Evolutionary conservation across 208 protist genomes (phyloP).

Genomic region (Trypanosoma grayi): DNA sequence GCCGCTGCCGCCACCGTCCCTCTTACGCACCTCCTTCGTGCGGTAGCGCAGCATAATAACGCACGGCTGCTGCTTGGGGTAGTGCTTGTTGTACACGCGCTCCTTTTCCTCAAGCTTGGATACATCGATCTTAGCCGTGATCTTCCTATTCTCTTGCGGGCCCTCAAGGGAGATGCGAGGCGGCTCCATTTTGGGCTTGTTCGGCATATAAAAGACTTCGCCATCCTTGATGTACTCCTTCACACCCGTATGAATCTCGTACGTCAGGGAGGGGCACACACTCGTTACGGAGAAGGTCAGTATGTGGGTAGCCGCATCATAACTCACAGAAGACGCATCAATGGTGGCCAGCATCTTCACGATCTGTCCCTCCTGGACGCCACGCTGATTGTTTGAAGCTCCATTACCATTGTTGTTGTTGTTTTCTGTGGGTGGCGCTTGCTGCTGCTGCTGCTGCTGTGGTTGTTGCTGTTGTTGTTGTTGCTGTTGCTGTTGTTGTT

Average conservation of each 20-base stretch:
- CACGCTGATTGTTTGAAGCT: constrained; percentile 24
- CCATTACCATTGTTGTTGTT: constrained; percentile 13
- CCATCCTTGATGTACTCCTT: constrained; percentile 78
- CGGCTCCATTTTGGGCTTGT: constrained; percentile 89
- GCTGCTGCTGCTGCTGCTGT: constrained; percentile 19
- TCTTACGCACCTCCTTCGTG: constrained; percentile 61
- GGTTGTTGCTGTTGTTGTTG: constrained; percentile 20
- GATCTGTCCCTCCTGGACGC: constrained; percentile 89
- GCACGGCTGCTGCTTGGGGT: constrained; percentile 90
- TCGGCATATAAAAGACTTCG: constrained; percentile 79
- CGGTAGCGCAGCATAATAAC: constrained; percentile 87
- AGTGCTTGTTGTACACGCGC: constrained; percentile 84
- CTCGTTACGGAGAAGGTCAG: constrained; percentile 82
- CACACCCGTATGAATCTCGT: constrained; percentile 91
- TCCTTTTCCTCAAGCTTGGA: constrained; percentile 79
- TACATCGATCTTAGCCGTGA: constrained; percentile 76
- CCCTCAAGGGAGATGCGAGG: constrained; percentile 64
- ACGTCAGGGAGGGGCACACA: constrained; percentile 62
- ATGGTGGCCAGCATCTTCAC: constrained; percentile 90
- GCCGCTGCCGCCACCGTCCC: constrained; percentile 28
- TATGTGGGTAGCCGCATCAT: constrained; percentile 57
- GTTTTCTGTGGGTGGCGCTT: constrained; percentile 24
- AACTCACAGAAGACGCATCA: constrained; percentile 80
- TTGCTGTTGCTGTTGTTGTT: constrained; percentile 6
- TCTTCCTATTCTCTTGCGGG: constrained; percentile 67